Percentiles rank a stretch among this genome's conserved stretches.
These are phyloP conservation scores for Salix brachista DNA, from an alignment of 345 rosid species.

Conservation along the genomic window DNA sequence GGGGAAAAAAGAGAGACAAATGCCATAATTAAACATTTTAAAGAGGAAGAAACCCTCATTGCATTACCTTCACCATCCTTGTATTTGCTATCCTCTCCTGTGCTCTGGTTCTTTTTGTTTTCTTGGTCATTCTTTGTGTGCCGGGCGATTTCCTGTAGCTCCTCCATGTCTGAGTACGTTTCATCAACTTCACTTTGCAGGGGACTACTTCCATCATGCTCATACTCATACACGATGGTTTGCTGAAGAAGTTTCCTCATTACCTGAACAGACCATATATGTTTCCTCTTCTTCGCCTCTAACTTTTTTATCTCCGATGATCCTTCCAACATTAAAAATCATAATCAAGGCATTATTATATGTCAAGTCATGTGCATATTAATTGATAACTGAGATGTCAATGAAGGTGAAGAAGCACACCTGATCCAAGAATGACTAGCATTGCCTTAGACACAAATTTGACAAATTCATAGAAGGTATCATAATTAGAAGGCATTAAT, in stretches of 20 bases:
- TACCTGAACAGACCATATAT: constrained; percentile 43
- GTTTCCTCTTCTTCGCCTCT: constrained; percentile 32
- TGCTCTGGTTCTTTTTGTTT: no score
- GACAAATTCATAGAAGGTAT: constrained; percentile 26
- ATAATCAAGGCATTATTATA: no score
- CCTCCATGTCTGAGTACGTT: no score
- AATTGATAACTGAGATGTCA: no score
- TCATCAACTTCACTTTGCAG: no score
- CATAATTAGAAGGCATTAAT: constrained; percentile 38
- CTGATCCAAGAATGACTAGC: constrained; percentile 39
- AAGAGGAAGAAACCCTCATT: no score
- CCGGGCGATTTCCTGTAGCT: no score
- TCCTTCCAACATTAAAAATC: constrained; percentile 20
- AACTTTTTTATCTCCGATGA: constrained; percentile 29
- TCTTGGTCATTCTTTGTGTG: no score
- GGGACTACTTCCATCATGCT: constrained; percentile 23
- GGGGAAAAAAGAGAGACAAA: no score
- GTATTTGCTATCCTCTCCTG: neutral
- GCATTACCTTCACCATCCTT: neutral
- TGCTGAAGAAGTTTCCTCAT: constrained; percentile 33
- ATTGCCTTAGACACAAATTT: constrained; percentile 38
- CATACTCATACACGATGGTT: constrained; percentile 12
- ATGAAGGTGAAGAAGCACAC: constrained; percentile 6
- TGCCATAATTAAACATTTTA: neutral
- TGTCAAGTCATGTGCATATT: no score